These are phyloP conservation scores for Tricholoma furcatifolium DNA, from an alignment of 768 basidiomycete species.

Conservation along the genomic window DNA sequence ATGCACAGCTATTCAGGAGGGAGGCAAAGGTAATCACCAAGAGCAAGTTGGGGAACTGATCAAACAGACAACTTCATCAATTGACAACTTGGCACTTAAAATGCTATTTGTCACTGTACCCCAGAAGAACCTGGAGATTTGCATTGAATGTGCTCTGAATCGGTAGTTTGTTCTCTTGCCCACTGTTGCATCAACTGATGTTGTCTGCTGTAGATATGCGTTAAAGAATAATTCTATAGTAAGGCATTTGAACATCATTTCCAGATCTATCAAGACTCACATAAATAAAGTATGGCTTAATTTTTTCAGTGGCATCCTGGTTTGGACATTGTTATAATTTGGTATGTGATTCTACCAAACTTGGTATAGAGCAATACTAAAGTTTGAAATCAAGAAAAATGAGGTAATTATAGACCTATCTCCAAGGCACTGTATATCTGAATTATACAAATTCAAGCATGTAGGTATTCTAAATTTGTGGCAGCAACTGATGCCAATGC, in stretches of 20 bases:
- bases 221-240: not conserved
- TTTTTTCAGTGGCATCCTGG: not conserved
- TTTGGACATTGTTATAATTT: not conserved
- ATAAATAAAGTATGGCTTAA: not conserved
- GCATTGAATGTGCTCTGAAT: conserved; percentile 2
- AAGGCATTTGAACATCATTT: not conserved
- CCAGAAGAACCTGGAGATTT: conserved; percentile 22
- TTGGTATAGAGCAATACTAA: not conserved
- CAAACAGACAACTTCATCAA: too few species aligned
- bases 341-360: not conserved
- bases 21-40: too few species aligned
- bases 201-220: not conserved
- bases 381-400: not conserved
- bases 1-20: too few species aligned
- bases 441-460: not conserved
- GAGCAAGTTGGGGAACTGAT: too few species aligned
- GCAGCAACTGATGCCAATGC: not conserved
- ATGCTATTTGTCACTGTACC: conserved; percentile 18
- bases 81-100: too few species aligned
- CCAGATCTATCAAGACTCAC: not conserved
- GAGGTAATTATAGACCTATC: conserved; percentile 12
- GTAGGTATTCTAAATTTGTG: not conserved
- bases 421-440: not conserved
- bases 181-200: not conserved
- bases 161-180: not conserved